Base-by-base conservation (phyloP, 2,329 filamentous ascomycete species). In the Tolypocladium pustulatum region DNA sequence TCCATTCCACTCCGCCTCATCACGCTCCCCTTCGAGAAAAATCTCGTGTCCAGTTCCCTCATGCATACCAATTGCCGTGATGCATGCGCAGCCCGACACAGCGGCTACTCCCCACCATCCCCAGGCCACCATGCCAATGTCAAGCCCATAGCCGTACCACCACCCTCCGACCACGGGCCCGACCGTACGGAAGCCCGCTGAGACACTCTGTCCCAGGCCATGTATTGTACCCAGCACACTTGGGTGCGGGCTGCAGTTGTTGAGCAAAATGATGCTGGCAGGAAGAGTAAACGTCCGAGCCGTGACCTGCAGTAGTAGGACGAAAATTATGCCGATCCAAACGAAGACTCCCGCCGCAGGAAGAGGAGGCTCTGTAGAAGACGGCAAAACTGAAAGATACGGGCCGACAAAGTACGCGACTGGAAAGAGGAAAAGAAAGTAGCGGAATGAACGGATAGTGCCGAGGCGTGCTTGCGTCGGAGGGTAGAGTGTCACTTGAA, bases 371-470 rank as follows among this genome's bases (percentile, higher is more conserved):
- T 75, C 67, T 57, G 79, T 67, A 49, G 74, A 61, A 37, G 81
- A 82, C 0, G 86, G 88, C 1, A 91, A 76, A 34, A 91, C 71
- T 1, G 88, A 81, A 12, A 93, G 78, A 67, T 86, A 91, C 0
- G 89, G 90, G 40, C 87, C 80, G 12, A 88, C 67, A 10, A 84
- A 75, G 70, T 93, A 93, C 0, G 86, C 81, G 12, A 89, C 38
- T 0, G 89, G 87, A 61, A 91, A 92, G 54, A 87, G 80, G 43
- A 85, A 79, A 0, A 92, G 76, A 43, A 85, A 89, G n/a, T 80
- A 71, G 4, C 86, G 82, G 78, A 87, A 91, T 51, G 84, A 86
- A 7, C 77, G 76, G 57, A 91, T 73, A 1, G 87, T 88, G 36
- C 89, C 90, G 1, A 90, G 79, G 2, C 81, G 80, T 2, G 78